Evolutionary conservation across 1,284 basidiomycete genomes (phyloP), one percentile per base, ranked within the genome.

Genomic region (Ustilago trichophora): DNA sequence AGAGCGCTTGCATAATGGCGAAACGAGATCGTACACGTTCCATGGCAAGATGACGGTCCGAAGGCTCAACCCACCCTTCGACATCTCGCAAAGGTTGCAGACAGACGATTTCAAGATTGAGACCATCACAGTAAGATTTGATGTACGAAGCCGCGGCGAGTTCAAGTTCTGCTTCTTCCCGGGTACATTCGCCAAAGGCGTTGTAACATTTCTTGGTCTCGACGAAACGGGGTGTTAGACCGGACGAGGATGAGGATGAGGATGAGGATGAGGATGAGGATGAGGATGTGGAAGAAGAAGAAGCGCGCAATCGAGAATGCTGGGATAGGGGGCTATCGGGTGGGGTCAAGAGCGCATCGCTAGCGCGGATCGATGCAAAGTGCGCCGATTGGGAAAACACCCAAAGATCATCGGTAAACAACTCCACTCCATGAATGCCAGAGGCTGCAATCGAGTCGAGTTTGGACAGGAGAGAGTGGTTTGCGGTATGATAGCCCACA

Each of bases 81-180:
- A 82, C 58, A 44, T 80, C 77, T 9, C 82, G 52, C 19, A 83
- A 35, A 4, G 82, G 82, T 46, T 83, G 82, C 45, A 80, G 70
- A 52, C 78, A 81, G 24, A 62, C 70, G 21, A 82, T 56, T 21
- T 51, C 31, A 31, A 83, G 33, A 15, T 63, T 67, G 24, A 72
- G 44, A 16, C 36, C 22, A 24, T 38, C 44, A 36, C 73, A 73
- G 4, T 80, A 46, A 0, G 22, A 6, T 2, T 45, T 51, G n/a
- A 83, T 52, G 12, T 63, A 72, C 3, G 16, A 18, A 3, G 82
- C 81, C 4, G 81, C 80, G 6, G 60, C 58, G 0, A 72, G 6
- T 19, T 74, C 69, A 8, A 26, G 24, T 11, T 35, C 27, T 5
- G 34, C n/a, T 21, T 65, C 38, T 6, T 24, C 34, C 12, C 26